A percentile compares a stretch with the other conserved stretches of the same genome.
Conservation (phyloP, 2,329 filamentous ascomycete species). For the Calonectria montana region DNA sequence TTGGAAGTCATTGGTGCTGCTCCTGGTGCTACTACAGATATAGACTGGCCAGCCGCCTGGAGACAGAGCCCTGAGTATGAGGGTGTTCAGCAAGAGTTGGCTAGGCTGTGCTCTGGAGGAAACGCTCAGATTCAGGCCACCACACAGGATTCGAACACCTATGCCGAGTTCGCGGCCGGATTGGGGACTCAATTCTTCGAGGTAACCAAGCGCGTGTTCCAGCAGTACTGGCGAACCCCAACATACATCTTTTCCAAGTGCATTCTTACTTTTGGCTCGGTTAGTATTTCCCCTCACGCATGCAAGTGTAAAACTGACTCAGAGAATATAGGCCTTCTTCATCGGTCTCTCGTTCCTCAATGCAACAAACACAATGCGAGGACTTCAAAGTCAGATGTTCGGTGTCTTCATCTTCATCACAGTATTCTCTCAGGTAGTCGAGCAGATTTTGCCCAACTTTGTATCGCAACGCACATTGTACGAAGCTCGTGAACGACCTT, state of each 20-base stretch:
- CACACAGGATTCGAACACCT: conserved; percentile 34
- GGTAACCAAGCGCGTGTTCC: conserved; percentile 74
- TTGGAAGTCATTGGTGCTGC: conserved; percentile 58
- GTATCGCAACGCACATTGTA: conserved; percentile 76
- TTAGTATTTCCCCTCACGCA: not conserved
- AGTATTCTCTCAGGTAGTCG: conserved; percentile 74
- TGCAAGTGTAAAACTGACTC: not conserved
- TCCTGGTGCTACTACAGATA: conserved; percentile 57
- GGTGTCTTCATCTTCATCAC: conserved; percentile 77
- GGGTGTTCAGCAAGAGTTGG: conserved; percentile 45
- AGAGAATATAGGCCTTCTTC: conserved; percentile 58
- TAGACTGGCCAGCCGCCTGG: conserved; percentile 53
- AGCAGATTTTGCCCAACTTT: conserved; percentile 78
- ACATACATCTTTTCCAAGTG: conserved; percentile 80
- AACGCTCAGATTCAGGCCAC: conserved; percentile 36
- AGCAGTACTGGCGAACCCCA: conserved; percentile 83
- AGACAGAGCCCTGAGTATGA: conserved; percentile 44
- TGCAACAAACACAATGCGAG: conserved; percentile 68
- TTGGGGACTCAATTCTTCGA: conserved; percentile 70
- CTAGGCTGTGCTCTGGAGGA: conserved; percentile 29
- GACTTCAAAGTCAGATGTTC: conserved; percentile 79
- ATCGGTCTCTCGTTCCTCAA: conserved; percentile 77
- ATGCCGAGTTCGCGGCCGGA: conserved; percentile 75
- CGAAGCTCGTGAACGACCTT: conserved; percentile 75
- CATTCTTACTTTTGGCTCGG: conserved; percentile 61